Evolutionary conservation across 1,139 yeast genomes (phyloP), one percentile per base, ranked within the genome.

Genomic region (Starmera stellimalicola): DNA sequence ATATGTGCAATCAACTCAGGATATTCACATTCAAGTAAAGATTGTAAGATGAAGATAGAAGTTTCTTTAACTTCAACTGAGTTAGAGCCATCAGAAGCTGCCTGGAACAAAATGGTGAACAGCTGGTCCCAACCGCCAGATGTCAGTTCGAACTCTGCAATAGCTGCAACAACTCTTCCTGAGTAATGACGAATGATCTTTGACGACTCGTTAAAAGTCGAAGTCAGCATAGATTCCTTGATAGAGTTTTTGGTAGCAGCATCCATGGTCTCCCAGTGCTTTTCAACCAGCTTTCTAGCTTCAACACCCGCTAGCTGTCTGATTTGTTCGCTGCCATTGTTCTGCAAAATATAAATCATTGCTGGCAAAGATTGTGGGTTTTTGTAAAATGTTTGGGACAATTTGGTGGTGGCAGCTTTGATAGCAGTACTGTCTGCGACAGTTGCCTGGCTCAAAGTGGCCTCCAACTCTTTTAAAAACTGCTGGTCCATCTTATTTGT

Each of bases 291-390:
- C 60, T 93, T 91, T 62, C 95, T 77, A 29, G 88, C 88, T 62
- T 91, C 98, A 40, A 91, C 95, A 41, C 96, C 94, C 14, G 97
- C 94, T 44, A 91, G 68, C 60, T 87, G 95, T 28, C 70, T 63
- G 46, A 82, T 57, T 48, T 77, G 75, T 40, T 68, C 74, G 45
- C 73, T 75, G 27, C 65, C 63, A 43, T 77, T 73, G 45, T 68
- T 68, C 58, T 82, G 91, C 53, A 85, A 69, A 44, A 91, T 73
- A 52, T 83, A 94, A 47, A 91, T 65, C 54, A 88, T 68, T 8
- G 94, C 78, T 19, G 95, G 93, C 39, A 91, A 70, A 15, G 93
- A 74, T 48, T 70, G 63, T 12, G 83, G 73, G 48, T 77, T 74
- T 37, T 73, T 65, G 63, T 82, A 91, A 54, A 79, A 82, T 33